Conservation (phyloP, 116 monocot genomes). For the Trichopus zeylanicus region DNA sequence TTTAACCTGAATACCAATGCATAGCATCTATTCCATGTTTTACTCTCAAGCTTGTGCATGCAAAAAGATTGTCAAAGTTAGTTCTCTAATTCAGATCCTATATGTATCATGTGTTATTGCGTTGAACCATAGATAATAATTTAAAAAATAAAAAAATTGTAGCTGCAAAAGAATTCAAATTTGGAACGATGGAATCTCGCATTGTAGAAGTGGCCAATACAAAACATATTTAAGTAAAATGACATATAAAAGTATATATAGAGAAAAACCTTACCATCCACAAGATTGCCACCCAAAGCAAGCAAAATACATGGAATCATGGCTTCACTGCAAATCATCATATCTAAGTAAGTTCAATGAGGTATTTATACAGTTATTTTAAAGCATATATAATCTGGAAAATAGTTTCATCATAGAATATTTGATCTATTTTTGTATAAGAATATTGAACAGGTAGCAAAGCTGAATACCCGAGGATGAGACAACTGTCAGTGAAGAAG, state of each 20-base stretch:
- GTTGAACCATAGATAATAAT: too few species aligned
- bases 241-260: background rate
- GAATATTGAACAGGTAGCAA: background rate
- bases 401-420: background rate
- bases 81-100: too few species aligned
- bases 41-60: too few species aligned
- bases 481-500: constrained; percentile 90
- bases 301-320: constrained; percentile 98
- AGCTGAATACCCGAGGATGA: constrained; percentile 80
- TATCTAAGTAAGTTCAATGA: background rate
- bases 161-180: too few species aligned
- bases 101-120: too few species aligned
- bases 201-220: too few species aligned
- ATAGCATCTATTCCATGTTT: background rate
- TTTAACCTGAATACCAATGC: background rate
- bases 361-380: too few species aligned
- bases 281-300: constrained; percentile 92
- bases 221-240: too few species aligned
- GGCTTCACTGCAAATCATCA: constrained; percentile 47
- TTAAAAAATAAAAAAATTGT: too few species aligned
- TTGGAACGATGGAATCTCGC: too few species aligned
- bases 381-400: too few species aligned
- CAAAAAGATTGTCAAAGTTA: too few species aligned
- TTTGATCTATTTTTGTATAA: background rate
- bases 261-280: constrained; percentile 55